Conservation (phyloP, 306 rosid genomes). For the Hippophae gyantsensis region DNA sequence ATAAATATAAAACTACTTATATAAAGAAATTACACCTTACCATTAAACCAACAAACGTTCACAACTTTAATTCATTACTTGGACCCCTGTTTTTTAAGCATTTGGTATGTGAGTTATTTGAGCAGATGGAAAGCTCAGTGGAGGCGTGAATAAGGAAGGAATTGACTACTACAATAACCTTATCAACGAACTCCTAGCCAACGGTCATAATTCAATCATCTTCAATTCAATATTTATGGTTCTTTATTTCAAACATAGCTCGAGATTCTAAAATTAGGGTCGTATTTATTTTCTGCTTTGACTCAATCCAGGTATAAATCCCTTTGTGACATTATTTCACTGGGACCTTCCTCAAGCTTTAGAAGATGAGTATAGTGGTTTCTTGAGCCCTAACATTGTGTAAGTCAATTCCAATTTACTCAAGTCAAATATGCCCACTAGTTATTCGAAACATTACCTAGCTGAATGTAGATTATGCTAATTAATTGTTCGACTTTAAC, state of each 20-base stretch:
- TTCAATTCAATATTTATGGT: not conserved
- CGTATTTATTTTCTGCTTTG: not conserved
- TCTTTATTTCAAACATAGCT: not conserved
- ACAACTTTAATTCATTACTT: too few relatives aligned
- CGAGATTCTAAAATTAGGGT: not conserved
- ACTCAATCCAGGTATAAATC: slow-evolving; percentile 28
- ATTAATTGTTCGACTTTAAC: too few relatives aligned
- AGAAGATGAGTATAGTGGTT: slow-evolving; percentile 49
- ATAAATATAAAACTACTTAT: too few relatives aligned
- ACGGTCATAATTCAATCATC: slow-evolving; percentile 23
- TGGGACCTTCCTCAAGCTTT: slow-evolving; percentile 58
- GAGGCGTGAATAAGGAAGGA: slow-evolving; percentile 52
- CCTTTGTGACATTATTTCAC: slow-evolving; percentile 47
- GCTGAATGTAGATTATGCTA: too few relatives aligned
- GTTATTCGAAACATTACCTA: too few relatives aligned
- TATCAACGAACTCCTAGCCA: slow-evolving; percentile 37
- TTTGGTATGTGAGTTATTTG: not conserved
- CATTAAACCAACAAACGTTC: too few relatives aligned
- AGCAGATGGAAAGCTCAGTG: slow-evolving; percentile 49
- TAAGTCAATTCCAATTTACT: slow-evolving; percentile 4
- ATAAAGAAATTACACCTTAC: too few relatives aligned
- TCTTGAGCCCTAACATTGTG: slow-evolving; percentile 35
- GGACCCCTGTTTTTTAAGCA: too few relatives aligned
- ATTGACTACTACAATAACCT: slow-evolving; percentile 53
- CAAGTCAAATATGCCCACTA: not conserved